phyloP scores from a whole-genome alignment of 2,329 filamentous ascomycete genomes.

The Cryphonectria radicalis region DNA sequence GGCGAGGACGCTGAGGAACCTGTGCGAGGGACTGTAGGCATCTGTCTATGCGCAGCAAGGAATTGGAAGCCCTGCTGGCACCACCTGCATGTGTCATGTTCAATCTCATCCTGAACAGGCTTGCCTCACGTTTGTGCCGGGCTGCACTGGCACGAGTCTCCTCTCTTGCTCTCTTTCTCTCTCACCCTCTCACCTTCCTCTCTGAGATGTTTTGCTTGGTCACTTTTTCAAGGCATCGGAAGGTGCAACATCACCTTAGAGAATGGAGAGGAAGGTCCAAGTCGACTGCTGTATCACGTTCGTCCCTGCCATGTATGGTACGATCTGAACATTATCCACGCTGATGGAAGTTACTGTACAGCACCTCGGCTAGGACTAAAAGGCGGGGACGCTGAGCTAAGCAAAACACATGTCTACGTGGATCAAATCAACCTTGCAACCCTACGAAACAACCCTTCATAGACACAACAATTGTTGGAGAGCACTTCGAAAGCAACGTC shows the following conservation, averaged over 20 bases:
- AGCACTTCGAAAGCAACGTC: neutral
- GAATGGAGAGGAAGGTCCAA: neutral
- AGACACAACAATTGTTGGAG: too few relatives aligned
- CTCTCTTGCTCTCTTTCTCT: neutral
- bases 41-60: slow-evolving; percentile 1
- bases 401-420: neutral
- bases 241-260: neutral
- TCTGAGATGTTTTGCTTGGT: neutral
- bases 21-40: neutral
- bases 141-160: neutral
- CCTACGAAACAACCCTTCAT: neutral
- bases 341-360: neutral
- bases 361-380: neutral
- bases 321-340: neutral
- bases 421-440: neutral
- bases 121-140: neutral
- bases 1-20: neutral
- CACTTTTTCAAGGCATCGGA: neutral
- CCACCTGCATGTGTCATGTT: neutral
- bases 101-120: neutral
- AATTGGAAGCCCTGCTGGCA: neutral
- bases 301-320: neutral
- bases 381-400: neutral
- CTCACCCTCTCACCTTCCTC: neutral
- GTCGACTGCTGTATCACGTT: neutral